These are phyloP conservation scores for Cunninghamia lanceolata DNA, from an alignment of 75 land plant species.

Conservation along the genomic window DNA sequence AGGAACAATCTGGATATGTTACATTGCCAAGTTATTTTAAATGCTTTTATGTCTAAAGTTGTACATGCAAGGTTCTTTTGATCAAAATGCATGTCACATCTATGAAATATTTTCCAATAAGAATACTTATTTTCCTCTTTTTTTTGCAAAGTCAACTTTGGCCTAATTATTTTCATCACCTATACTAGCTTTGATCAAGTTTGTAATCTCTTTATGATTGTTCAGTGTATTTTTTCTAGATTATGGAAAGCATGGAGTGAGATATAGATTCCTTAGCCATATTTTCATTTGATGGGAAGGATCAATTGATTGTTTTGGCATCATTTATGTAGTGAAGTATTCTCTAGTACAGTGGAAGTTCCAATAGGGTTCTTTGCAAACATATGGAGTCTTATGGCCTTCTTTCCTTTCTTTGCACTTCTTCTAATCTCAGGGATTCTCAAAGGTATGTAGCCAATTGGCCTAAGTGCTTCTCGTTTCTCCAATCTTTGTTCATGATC, in stretches of 20 bases:
- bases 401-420: constrained; percentile 68
- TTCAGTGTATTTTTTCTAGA: neutral
- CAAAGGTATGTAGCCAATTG: constrained; percentile 47
- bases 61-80: neutral
- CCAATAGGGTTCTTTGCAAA: constrained; percentile 40
- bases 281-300: neutral
- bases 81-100: no score
- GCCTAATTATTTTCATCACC: no score
- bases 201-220: no score
- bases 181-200: no score
- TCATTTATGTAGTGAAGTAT: neutral
- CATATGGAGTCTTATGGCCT: constrained; percentile 54
- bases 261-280: neutral
- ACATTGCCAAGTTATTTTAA: no score
- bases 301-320: neutral
- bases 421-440: constrained; percentile 54
- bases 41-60: neutral
- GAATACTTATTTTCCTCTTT: no score
- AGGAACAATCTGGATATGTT: no score
- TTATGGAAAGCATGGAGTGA: neutral
- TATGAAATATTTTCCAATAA: no score
- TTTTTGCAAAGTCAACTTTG: no score
- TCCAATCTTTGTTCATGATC: neutral
- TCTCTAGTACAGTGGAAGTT: constrained; percentile 36
- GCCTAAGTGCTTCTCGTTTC: neutral